phyloP scores from a whole-genome alignment of 305 asterid genomes.

The Fraxinus paxiana region DNA sequence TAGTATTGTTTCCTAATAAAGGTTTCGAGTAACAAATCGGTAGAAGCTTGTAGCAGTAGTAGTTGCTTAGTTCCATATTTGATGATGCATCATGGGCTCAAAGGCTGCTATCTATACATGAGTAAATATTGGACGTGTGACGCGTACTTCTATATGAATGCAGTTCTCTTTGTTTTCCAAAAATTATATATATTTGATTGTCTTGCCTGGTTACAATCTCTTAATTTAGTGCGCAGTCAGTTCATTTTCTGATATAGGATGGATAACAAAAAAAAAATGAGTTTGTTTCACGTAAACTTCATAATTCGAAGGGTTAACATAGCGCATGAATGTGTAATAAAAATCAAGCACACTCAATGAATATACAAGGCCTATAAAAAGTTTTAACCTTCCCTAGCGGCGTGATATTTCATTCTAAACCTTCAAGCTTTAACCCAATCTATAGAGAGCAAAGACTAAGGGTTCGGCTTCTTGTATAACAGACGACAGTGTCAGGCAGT shows the following conservation, averaged over 20 bases:
- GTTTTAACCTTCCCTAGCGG: background rate
- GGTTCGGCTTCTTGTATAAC: background rate
- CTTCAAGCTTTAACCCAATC: background rate
- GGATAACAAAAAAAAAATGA: background rate
- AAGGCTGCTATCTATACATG: background rate
- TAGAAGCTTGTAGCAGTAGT: background rate
- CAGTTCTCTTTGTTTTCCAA: background rate
- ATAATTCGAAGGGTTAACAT: background rate
- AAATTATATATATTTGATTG: background rate
- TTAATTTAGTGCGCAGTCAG: background rate
- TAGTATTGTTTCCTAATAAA: conserved; percentile 73
- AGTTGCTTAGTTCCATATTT: background rate
- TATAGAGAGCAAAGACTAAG: background rate
- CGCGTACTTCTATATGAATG: background rate
- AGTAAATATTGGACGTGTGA: background rate
- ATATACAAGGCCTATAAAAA: background rate
- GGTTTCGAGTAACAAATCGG: background rate
- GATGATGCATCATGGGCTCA: background rate
- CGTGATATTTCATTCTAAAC: background rate
- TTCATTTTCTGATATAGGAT: background rate
- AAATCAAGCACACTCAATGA: background rate
- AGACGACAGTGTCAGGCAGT: background rate
- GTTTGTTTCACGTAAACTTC: background rate
- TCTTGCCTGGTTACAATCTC: background rate
- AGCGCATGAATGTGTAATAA: background rate